Evolutionary conservation across 495 filamentous ascomycete species (phyloP).

Genomic region (Lophiostoma macrostomum): DNA sequence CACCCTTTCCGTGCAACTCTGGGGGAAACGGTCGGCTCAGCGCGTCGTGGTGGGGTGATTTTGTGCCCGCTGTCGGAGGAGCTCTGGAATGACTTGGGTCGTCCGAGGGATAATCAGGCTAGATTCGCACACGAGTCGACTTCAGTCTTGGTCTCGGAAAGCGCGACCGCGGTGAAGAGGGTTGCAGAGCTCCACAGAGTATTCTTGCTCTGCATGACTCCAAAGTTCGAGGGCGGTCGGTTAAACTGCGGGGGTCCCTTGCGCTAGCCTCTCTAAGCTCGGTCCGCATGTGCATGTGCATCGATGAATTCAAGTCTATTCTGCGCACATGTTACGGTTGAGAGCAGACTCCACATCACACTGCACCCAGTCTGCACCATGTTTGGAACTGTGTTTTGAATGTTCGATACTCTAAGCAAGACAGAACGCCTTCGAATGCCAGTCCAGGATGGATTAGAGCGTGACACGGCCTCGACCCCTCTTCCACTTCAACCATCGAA

Average conservation of each 20-base stretch:
- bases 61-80: background rate
- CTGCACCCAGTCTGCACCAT: background rate
- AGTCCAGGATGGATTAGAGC: background rate
- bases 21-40: background rate
- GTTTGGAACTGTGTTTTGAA: conserved; percentile 13
- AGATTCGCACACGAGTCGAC: too few relatives aligned
- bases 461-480: background rate
- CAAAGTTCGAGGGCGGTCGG: conserved; percentile 9
- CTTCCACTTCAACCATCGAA: too few relatives aligned
- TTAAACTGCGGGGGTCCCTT: background rate
- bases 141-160: too few relatives aligned
- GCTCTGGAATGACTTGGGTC: too few relatives aligned
- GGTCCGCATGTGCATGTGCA: too few relatives aligned
- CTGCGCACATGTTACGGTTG: too few relatives aligned
- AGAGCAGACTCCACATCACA: too few relatives aligned
- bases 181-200: background rate
- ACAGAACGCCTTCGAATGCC: conserved; percentile 25
- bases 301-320: too few relatives aligned
- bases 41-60: conserved; percentile 20
- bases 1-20: background rate
- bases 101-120: too few relatives aligned
- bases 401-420: conserved; percentile 4
- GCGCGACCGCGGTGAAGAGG: background rate
- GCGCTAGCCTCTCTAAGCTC: too few relatives aligned
- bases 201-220: conserved; percentile 11